Evolutionary conservation across 2,329 filamentous ascomycete genomes (phyloP).

Genomic region (Aureobasidium sp.): DNA sequence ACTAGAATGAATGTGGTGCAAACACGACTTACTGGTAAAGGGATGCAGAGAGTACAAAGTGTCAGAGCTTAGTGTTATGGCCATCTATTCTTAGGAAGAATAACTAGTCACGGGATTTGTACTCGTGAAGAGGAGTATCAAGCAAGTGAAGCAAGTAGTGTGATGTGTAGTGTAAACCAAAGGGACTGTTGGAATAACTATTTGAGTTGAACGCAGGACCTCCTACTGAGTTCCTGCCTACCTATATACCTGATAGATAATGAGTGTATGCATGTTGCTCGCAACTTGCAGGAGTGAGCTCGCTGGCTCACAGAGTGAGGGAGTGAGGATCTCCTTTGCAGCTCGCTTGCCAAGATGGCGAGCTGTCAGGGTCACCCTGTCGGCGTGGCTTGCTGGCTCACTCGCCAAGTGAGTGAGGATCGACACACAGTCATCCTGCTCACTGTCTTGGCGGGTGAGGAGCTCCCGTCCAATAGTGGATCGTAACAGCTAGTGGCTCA

Average conservation of each 20-base stretch:
- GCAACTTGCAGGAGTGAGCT: neutral
- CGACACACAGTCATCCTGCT: neutral
- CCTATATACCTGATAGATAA: neutral
- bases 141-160: too few species aligned
- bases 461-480: neutral
- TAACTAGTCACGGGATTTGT: too few species aligned
- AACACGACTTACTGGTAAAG: too few species aligned
- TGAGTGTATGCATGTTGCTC: neutral
- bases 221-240: too few species aligned
- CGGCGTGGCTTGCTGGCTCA: neutral
- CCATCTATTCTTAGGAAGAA: too few species aligned
- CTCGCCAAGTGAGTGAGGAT: neutral
- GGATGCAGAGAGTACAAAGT: too few species aligned
- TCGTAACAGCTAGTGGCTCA: neutral
- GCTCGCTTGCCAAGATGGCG: neutral
- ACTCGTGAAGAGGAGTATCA: too few species aligned
- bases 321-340: neutral
- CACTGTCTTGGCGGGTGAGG: neutral
- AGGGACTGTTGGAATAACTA: too few species aligned
- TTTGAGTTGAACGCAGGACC: too few species aligned
- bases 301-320: neutral
- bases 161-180: too few species aligned
- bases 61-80: too few species aligned
- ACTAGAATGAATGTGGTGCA: too few species aligned
- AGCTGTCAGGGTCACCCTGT: neutral